Percentiles rank a stretch among this genome's conserved stretches.
These are phyloP conservation scores for Zizania palustris DNA, from an alignment of 202 grass and related monocot species.

Conservation along the genomic window DNA sequence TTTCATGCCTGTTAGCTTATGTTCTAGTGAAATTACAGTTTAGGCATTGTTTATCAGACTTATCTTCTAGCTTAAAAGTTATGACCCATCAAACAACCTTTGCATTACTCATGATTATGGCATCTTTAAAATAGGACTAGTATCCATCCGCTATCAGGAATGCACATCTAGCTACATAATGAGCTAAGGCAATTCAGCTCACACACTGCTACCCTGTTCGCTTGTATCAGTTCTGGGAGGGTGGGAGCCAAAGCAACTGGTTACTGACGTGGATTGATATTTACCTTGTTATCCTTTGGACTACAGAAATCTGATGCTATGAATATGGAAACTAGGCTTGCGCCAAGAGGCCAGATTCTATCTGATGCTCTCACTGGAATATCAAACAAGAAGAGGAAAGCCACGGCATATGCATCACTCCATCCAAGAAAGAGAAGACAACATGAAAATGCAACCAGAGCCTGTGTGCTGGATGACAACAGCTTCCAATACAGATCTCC, in stretches of 20 bases:
- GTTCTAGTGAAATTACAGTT: background rate
- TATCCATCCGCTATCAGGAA: background rate
- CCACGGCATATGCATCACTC: conserved; percentile 4
- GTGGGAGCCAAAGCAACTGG: background rate
- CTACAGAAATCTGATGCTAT: background rate
- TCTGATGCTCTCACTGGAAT: background rate
- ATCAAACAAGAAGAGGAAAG: conserved; percentile 52
- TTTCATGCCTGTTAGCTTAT: background rate
- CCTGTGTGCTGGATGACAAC: conserved; percentile 4
- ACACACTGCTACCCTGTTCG: background rate
- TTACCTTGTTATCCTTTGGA: background rate
- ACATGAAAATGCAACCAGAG: background rate
- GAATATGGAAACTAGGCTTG: conserved; percentile 10
- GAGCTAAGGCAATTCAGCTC: background rate
- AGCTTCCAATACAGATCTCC: conserved; percentile 14
- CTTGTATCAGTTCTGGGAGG: background rate
- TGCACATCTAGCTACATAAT: background rate
- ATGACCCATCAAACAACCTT: conserved; percentile 1
- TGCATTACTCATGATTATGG: conserved; percentile 1
- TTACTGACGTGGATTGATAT: background rate
- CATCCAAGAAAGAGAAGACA: conserved; percentile 30
- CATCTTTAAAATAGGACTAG: too few relatives aligned
- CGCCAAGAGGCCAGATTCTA: background rate
- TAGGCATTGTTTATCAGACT: background rate
- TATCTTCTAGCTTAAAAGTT: background rate